Conservation (phyloP, 768 basidiomycete genomes). For the Kwoniella dejecticola region DNA sequence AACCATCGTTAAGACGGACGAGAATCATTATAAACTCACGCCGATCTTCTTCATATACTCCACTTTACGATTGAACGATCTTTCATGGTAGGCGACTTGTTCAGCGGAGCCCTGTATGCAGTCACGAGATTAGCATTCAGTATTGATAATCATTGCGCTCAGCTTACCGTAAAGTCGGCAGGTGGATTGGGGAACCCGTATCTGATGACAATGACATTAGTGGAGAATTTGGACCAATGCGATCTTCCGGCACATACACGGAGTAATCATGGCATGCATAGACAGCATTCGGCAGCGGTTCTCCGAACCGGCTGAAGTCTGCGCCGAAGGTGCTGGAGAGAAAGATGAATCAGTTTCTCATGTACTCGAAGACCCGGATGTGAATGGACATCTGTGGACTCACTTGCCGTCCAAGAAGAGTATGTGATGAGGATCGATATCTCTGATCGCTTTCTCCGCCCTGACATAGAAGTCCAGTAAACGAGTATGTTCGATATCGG, state of each 20-base stretch:
- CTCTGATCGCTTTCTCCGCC: slow-evolving; percentile 70
- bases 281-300: slow-evolving; percentile 69
- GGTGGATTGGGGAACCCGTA: slow-evolving; percentile 69
- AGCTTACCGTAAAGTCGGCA: slow-evolving; percentile 59
- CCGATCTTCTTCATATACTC: slow-evolving; percentile 68
- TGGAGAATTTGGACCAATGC: not conserved
- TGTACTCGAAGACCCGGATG: too few species aligned
- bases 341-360: not conserved
- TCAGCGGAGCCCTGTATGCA: slow-evolving; percentile 14
- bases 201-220: slow-evolving; percentile 7
- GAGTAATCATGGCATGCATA: slow-evolving; percentile 79
- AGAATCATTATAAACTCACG: slow-evolving; percentile 23
- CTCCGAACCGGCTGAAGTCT: slow-evolving; percentile 56
- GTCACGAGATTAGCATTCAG: not conserved
- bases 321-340: slow-evolving; percentile 64
- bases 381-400: too few species aligned
- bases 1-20: too few species aligned
- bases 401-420: slow-evolving; percentile 72
- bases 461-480: slow-evolving; percentile 69
- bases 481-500: slow-evolving; percentile 68
- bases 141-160: not conserved
- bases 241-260: slow-evolving; percentile 16
- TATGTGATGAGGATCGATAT: slow-evolving; percentile 68
- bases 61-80: slow-evolving; percentile 68
- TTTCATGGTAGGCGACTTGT: slow-evolving; percentile 18